Conservation (phyloP, 2,329 filamentous ascomycete species). For the Botrytis paeoniae region DNA sequence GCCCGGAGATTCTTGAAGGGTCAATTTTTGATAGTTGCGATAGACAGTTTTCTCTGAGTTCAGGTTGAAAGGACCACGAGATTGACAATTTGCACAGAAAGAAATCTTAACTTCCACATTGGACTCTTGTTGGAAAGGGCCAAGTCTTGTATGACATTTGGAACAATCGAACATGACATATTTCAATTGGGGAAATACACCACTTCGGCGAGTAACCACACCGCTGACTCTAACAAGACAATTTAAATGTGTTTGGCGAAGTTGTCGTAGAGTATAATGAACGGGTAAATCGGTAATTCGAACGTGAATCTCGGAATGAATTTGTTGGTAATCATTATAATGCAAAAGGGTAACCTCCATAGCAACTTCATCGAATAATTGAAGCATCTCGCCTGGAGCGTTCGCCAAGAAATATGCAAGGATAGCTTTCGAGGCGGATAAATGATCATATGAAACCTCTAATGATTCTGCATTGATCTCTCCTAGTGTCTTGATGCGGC, state of each 20-base stretch:
- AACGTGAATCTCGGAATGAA: constrained; percentile 96
- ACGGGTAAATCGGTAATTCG: constrained; percentile 93
- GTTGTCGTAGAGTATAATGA: constrained; percentile 89
- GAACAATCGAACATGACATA: constrained; percentile 97
- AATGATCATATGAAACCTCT: constrained; percentile 92
- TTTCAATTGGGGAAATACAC: constrained; percentile 96
- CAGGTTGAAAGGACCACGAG: constrained; percentile 87
- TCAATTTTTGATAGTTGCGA: constrained; percentile 97
- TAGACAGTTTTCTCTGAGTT: constrained; percentile 98
- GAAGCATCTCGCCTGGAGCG: constrained; percentile 89
- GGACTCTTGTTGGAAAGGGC: constrained; percentile 96
- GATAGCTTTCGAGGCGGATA: constrained; percentile 86
- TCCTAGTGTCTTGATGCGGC: constrained; percentile 90
- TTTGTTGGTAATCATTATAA: constrained; percentile 96
- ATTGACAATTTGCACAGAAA: constrained; percentile 96
- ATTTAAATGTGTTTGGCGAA: constrained; percentile 94
- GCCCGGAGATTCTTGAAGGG: constrained; percentile 92
- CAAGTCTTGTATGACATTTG: constrained; percentile 88
- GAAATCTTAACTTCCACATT: constrained; percentile 94
- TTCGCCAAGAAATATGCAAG: constrained; percentile 95
- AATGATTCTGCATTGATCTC: constrained; percentile 95
- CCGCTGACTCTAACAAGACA: constrained; percentile 91
- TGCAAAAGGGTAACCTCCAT: constrained; percentile 95
- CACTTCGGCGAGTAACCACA: constrained; percentile 89
- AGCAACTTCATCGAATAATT: constrained; percentile 93